A percentile compares a stretch with the other conserved stretches of the same genome.
phyloP scores from a whole-genome alignment of 306 rosid genomes.

The Quercus berberidifolia region DNA sequence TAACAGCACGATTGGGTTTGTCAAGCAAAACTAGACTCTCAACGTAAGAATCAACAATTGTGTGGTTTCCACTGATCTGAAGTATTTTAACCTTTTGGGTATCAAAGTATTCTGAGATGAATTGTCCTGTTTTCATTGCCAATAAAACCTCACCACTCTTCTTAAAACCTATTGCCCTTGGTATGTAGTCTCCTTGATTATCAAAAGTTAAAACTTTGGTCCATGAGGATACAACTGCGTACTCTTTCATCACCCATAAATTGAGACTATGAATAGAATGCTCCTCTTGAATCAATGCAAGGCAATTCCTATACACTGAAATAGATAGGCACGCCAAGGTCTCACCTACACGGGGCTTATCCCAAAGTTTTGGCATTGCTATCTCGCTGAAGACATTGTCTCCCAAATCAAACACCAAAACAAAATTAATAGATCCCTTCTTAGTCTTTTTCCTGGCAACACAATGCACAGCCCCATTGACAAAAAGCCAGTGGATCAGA shows the following conservation, averaged over 20 bases:
- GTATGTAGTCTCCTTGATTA: neutral
- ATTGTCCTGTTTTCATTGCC: neutral
- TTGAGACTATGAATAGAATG: neutral
- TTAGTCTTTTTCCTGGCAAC: neutral
- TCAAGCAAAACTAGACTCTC: constrained; percentile 30
- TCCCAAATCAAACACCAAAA: neutral
- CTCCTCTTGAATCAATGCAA: neutral
- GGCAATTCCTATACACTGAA: too few species aligned
- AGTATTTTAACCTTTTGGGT: neutral
- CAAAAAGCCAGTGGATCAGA: neutral
- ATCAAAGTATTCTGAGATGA: constrained; percentile 8
- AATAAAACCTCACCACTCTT: constrained; percentile 16
- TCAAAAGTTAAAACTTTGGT: neutral
- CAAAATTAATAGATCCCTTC: neutral
- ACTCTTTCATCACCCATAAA: neutral
- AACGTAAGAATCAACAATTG: constrained; percentile 17
- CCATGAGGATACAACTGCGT: neutral
- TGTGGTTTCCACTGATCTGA: constrained; percentile 11
- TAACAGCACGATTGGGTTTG: neutral
- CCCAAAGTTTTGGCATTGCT: neutral
- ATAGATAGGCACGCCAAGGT: too few species aligned
- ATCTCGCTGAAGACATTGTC: neutral
- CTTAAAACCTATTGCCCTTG: neutral
- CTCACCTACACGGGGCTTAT: too few species aligned
- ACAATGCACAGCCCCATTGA: neutral